phyloP scores from a whole-genome alignment of 164 flowering plant genomes.

The Liriodendron chinense region DNA sequence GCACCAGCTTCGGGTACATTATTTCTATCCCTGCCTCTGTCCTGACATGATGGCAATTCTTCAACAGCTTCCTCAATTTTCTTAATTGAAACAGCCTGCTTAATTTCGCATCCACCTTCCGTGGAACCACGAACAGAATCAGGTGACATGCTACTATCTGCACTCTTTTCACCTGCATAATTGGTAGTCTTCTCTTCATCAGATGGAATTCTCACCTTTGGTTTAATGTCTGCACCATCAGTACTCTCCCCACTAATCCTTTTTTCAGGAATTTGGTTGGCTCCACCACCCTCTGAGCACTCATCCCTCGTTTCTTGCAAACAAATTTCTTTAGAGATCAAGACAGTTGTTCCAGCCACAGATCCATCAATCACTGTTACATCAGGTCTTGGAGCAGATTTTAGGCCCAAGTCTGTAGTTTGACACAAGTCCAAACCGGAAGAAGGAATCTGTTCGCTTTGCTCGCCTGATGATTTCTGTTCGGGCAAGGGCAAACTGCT shows the following conservation, averaged over 20 bases:
- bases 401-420: constrained; percentile 20
- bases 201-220: background rate
- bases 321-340: background rate
- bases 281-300: constrained; percentile 13
- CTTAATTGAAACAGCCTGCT: constrained; percentile 3
- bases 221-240: constrained; percentile 7
- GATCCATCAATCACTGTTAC: constrained; percentile 8
- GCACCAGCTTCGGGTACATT: constrained; percentile 7
- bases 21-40: background rate
- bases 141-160: constrained; percentile 2
- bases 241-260: constrained; percentile 3
- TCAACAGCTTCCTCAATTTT: constrained; percentile 20
- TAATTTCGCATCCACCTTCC: constrained; percentile 5
- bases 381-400: constrained; percentile 19
- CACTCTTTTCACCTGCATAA: constrained; percentile 9
- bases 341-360: background rate
- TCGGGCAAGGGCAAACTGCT: constrained; percentile 4
- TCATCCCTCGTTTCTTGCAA: constrained; percentile 8
- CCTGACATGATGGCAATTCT: constrained; percentile 16
- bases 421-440: constrained; percentile 25
- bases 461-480: constrained; percentile 23
- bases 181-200: constrained; percentile 13
- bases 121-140: constrained; percentile 1
- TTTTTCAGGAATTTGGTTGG: constrained; percentile 5
- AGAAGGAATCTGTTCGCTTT: constrained; percentile 17